Evolutionary conservation across 768 basidiomycete genomes (phyloP).

Genomic region (Pisolithus albus): DNA sequence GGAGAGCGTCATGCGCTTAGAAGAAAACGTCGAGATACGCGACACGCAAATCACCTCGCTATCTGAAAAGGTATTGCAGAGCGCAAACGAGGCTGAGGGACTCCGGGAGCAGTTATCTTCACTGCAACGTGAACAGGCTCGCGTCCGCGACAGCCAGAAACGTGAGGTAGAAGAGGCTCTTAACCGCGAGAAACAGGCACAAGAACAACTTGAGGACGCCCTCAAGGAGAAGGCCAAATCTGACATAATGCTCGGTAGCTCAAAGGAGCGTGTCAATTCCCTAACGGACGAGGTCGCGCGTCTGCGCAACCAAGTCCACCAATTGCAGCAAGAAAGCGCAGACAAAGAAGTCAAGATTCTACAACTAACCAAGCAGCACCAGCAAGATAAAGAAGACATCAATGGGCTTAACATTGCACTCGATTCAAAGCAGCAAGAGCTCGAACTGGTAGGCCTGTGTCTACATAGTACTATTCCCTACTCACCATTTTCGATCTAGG

Average conservation of each 20-base stretch:
- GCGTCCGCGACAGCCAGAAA: constrained; percentile 41
- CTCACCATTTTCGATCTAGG: constrained; percentile 28
- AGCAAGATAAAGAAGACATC: constrained; percentile 69
- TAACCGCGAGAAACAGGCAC: constrained; percentile 6
- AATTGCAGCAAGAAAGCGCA: constrained; percentile 74
- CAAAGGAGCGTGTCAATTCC: constrained; percentile 42
- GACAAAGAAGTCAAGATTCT: constrained; percentile 77
- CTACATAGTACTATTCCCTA: neutral
- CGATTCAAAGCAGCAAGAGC: constrained; percentile 90
- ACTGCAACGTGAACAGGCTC: constrained; percentile 50
- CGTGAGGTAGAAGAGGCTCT: constrained; percentile 22
- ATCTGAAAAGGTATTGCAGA: constrained; percentile 38
- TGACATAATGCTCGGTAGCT: constrained; percentile 43
- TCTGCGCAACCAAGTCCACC: constrained; percentile 56
- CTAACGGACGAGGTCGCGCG: constrained; percentile 55
- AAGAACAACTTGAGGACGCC: constrained; percentile 40
- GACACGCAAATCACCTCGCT: constrained; percentile 49
- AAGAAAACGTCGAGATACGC: constrained; percentile 51
- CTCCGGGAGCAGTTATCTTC: constrained; percentile 49
- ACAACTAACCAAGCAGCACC: constrained; percentile 60
- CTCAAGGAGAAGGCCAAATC: constrained; percentile 49
- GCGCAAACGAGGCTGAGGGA: constrained; percentile 46
- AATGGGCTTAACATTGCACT: constrained; percentile 84
- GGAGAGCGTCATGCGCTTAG: constrained; percentile 49
- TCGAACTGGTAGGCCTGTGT: constrained; percentile 64